Percentiles rank a stretch among this genome's conserved stretches.
Evolutionary conservation across 176 grass and related monocot genomes (phyloP).

Genomic region (Lolium multiflorum): DNA sequence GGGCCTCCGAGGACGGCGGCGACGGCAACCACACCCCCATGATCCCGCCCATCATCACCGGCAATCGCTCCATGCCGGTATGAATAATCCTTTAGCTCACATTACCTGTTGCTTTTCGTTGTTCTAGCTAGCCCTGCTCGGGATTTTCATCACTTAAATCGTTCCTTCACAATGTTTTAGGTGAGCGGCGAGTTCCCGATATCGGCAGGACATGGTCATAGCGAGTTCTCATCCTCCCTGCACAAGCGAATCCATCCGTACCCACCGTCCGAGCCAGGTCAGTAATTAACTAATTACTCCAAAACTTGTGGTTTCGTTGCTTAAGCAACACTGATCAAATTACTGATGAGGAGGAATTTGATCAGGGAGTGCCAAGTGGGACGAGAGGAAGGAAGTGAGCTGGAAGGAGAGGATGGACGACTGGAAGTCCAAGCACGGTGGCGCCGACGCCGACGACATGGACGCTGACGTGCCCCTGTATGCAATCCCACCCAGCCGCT

Average conservation of each 20-base stretch:
- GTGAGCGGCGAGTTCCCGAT: conserved; percentile 85
- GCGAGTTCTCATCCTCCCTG: conserved; percentile 74
- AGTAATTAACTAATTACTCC: too few species aligned
- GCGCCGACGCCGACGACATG: conserved; percentile 71
- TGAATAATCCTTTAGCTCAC: not conserved
- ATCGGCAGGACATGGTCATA: conserved; percentile 51
- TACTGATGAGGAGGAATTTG: not conserved
- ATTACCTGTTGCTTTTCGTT: not conserved
- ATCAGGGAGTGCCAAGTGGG: conserved; percentile 82
- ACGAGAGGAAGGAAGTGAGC: conserved; percentile 82
- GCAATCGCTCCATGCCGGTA: conserved; percentile 81
- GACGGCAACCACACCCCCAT: conserved; percentile 60
- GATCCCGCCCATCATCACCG: conserved; percentile 92
- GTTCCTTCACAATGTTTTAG: conserved; percentile 38
- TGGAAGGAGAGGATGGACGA: conserved; percentile 99
- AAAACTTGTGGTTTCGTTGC: too few species aligned
- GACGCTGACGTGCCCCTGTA: conserved; percentile 89
- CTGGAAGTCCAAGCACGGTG: conserved; percentile 93
- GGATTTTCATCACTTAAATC: not conserved
- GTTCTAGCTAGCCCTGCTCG: not conserved
- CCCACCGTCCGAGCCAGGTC: conserved; percentile 85
- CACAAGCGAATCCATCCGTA: conserved; percentile 98
- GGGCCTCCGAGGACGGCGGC: conserved; percentile 69
- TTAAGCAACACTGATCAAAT: not conserved
- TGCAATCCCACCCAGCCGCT: not conserved